Percentiles rank a stretch among this genome's conserved stretches.
These are phyloP conservation scores for Boletales sp. DNA, from an alignment of 768 basidiomycete species.

Conservation along the genomic window DNA sequence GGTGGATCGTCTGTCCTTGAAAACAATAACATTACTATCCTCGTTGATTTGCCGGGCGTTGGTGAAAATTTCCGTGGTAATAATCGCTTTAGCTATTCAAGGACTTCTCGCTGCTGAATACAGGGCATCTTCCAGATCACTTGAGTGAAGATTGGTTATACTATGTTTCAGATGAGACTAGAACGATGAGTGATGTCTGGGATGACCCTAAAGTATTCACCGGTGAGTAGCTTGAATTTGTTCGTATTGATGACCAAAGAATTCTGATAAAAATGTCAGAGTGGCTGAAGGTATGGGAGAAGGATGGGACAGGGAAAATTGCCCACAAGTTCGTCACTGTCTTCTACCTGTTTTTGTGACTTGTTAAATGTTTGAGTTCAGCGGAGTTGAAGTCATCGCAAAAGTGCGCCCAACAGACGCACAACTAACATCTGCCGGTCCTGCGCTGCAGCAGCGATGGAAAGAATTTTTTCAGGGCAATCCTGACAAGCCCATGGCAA, in stretches of 20 bases:
- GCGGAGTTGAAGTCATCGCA: slow-evolving; percentile 49
- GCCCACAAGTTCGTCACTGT: slow-evolving; percentile 46
- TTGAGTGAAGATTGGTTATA: too few species aligned
- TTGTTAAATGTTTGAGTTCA: slow-evolving; percentile 16
- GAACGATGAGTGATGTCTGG: slow-evolving; percentile 50
- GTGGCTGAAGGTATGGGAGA: slow-evolving; percentile 29
- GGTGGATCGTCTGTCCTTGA: slow-evolving; percentile 50
- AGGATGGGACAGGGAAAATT: slow-evolving; percentile 44
- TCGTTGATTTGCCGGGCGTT: slow-evolving; percentile 72
- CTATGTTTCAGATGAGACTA: slow-evolving; percentile 30
- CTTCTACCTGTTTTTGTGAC: background rate
- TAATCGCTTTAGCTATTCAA: too few species aligned
- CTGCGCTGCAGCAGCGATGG: slow-evolving; percentile 49
- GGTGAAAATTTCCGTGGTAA: slow-evolving; percentile 47
- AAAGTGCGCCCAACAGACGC: slow-evolving; percentile 49
- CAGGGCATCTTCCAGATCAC: too few species aligned
- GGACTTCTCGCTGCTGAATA: too few species aligned
- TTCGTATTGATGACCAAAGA: too few species aligned
- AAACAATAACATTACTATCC: slow-evolving; percentile 40
- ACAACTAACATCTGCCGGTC: slow-evolving; percentile 46
- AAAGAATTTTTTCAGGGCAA: slow-evolving; percentile 44
- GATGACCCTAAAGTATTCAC: slow-evolving; percentile 33
- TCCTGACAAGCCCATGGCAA: slow-evolving; percentile 56
- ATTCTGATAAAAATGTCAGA: slow-evolving; percentile 17
- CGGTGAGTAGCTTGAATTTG: slow-evolving; percentile 24